Conservation (phyloP, 257 asterid genomes). For the Voacanga thouarsii region DNA sequence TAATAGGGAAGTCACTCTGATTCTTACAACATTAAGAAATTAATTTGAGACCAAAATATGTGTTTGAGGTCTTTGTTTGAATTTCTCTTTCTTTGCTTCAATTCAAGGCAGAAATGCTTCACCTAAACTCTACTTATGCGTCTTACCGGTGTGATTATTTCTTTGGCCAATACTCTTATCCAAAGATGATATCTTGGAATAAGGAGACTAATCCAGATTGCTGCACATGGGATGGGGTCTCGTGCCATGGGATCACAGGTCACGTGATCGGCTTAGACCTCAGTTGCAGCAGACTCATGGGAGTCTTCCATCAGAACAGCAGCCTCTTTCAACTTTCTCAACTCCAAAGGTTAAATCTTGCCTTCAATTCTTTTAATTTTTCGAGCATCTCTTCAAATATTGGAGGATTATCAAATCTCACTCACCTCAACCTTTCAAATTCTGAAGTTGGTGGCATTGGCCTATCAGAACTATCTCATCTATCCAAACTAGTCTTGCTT, state of each 20-base stretch:
- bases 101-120: no score
- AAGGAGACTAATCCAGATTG: neutral
- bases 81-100: no score
- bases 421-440: neutral
- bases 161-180: neutral
- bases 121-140: no score
- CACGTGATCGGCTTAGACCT: slow-evolving; percentile 8
- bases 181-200: neutral
- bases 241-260: slow-evolving; percentile 3
- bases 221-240: slow-evolving; percentile 14
- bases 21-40: no score
- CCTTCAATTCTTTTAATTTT: neutral
- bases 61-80: no score
- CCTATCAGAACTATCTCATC: neutral
- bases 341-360: slow-evolving; percentile 1
- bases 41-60: no score
- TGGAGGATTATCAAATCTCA: neutral
- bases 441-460: neutral
- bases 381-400: neutral
- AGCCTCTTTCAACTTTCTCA: slow-evolving; percentile 8
- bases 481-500: neutral
- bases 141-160: no score
- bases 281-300: neutral
- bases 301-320: neutral
- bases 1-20: no score